These are phyloP conservation scores for Aspergillus japonicus DNA, from an alignment of 2,329 filamentous ascomycete species.

Conservation along the genomic window DNA sequence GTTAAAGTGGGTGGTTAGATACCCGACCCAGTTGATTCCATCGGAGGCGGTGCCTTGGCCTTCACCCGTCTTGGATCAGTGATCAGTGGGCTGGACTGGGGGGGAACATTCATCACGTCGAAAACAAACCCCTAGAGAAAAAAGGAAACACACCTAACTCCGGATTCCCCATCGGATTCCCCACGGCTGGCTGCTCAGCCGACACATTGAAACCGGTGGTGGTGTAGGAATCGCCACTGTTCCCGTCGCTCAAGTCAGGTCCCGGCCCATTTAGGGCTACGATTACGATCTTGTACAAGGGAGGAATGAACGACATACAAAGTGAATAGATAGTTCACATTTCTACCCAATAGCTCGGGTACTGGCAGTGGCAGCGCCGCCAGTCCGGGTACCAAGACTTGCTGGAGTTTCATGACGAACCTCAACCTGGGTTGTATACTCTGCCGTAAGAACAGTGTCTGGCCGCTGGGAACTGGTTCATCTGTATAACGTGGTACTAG, in stretches of 20 bases:
- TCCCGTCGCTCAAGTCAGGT: background rate
- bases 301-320: background rate
- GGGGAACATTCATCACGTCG: background rate
- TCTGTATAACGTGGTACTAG: background rate
- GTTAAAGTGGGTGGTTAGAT: slow-evolving; percentile 7
- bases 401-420: background rate
- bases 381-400: background rate
- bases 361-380: background rate
- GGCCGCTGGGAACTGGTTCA: background rate
- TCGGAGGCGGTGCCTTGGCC: slow-evolving; percentile 6
- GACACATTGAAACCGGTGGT: slow-evolving; percentile 8
- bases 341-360: background rate
- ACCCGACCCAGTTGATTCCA: slow-evolving; percentile 11
- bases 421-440: background rate
- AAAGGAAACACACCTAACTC: background rate
- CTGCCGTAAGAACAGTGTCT: no score
- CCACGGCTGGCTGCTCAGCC: background rate
- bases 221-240: slow-evolving; percentile 10
- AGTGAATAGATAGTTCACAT: background rate
- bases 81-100: background rate
- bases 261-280: background rate
- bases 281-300: no score
- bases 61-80: background rate
- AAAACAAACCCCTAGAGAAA: background rate
- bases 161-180: slow-evolving; percentile 9